Base-by-base conservation (phyloP, 1,284 basidiomycete species). In the Leccinum solheimii region DNA sequence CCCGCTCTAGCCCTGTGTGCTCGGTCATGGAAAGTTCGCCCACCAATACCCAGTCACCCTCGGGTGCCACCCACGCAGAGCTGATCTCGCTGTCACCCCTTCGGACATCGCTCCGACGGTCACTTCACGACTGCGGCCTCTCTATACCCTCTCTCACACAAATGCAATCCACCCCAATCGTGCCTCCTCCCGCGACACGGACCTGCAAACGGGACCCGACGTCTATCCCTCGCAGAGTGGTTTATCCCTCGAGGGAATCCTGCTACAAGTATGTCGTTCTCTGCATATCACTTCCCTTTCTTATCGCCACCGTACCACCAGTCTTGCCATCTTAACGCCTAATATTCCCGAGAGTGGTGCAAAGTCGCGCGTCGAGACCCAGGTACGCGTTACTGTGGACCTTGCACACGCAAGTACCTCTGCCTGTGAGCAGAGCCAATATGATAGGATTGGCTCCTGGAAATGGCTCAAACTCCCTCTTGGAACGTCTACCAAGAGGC, bases 291-390 rank as follows among this genome's bases (percentile, higher is more conserved):
- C 19, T 54, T 56, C 60, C 6, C 62, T 55, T 34, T 57, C 62
- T 75, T 62, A 75, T 73, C 64, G 36, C 53, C 59, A 54, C 26
- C 8, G 45, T 40, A 2, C 56, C 62, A 52, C 63, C 64, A 92
- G 89, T 68, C 83, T 92, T 60, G 83, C 88, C 27, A 88, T 94
- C 66, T 80, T 94, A 72, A 87, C 95, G 40, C 90, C 94, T 45
- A 94, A 88, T 68, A 86, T 97, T 49, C 93, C 94, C 9, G 84
- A 88, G 67, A 78, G 81, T 45, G 95, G 94, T 27, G 91, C 94
- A n/a, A 96, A 97, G 77, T 95, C 92, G 56, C 86, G 95, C 26
- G 95, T 97, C 23, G 95, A 97, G 76, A 97, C 95, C 1, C 95
- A 95, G 79, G 87, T 95, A 57, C 86, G 93, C 70, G 84, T 95